Base-by-base conservation (phyloP, 164 flowering plant species). In the Cinnamomum chago region DNA sequence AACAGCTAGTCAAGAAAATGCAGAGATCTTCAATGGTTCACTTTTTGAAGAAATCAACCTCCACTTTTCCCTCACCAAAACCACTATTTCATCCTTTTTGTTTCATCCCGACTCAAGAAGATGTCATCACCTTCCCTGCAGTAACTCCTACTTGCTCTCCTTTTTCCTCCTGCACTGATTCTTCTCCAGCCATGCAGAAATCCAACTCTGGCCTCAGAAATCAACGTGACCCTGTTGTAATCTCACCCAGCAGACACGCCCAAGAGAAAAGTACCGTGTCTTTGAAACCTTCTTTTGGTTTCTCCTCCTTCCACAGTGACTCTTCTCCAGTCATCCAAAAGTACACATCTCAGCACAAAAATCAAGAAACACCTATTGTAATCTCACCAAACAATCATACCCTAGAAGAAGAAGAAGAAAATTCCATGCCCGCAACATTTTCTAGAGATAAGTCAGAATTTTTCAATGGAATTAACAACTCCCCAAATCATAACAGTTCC, bases 341-440 rank as follows among this genome's bases (percentile, higher is more conserved):
- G 14, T 15, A 17, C 47, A 30, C 11, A 33, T 67, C 47, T 30
- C 10, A 67, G 50, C 60, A 55, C 5, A 55, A 55, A 55, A 55
- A 13, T 55, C 60, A 55, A 55, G 50, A 67, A 67, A 28, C 17
- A 5, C 69, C 23, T 4, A 18, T 28, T 67, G n/a, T 18, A 28
- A 28, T 13, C 22, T 18, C 47, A 30, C 50, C 69, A 67, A 5
- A 33, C n/a, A 28, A 67, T 13, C 40, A 28, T 30, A 17, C 47
- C 40, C 50, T 14, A 17, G 69, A 67, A 67, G 69, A 67, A 27
- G 69, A 67, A 27, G 67, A 64, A 15, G 47, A 28, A 30, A 67
- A 67, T 28, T 67, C 69, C 12, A 67, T 13, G 33, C n/a, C 23
- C 10, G 10, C 18, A 67, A 30, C n/a, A 30, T 30, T 67, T 67